These are phyloP conservation scores for Elongisporangium senticosum DNA, from an alignment of 352 stramenopile species.

Conservation along the genomic window DNA sequence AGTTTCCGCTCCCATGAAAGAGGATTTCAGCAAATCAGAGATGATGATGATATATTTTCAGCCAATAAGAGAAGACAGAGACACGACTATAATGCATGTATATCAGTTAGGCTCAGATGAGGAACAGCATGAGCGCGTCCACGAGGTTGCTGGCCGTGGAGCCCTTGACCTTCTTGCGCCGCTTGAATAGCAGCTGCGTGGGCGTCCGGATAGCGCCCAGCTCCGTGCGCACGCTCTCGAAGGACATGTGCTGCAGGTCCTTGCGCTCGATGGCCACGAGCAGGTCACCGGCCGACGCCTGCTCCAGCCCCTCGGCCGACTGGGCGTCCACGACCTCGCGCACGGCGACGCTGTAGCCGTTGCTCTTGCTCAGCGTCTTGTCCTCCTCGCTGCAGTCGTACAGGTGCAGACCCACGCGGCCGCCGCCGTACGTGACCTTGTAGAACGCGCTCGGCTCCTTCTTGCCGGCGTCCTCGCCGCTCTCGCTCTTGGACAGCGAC, in stretches of 20 bases:
- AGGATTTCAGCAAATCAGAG: not conserved
- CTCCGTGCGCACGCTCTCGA: conserved; percentile 50
- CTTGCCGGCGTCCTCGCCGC: conserved; percentile 18
- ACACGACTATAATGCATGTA: not conserved
- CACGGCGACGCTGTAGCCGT: conserved; percentile 60
- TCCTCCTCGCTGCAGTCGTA: conserved; percentile 42
- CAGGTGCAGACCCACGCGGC: conserved; percentile 35
- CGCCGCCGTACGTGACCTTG: conserved; percentile 57
- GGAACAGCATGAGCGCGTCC: conserved; percentile 62
- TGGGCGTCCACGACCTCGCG: conserved; percentile 44
- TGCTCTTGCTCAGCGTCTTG: conserved; percentile 36
- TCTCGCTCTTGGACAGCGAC: not conserved
- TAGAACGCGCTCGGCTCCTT: conserved; percentile 48
- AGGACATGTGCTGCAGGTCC: conserved; percentile 59
- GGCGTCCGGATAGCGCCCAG: conserved; percentile 33
- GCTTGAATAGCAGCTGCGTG: conserved; percentile 66
- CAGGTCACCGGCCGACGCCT: conserved; percentile 44
- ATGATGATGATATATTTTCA: not conserved
- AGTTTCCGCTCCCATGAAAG: not conserved
- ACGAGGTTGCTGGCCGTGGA: conserved; percentile 37
- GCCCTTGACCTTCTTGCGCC: conserved; percentile 26
- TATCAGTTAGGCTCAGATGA: conserved; percentile 29
- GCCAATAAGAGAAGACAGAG: not conserved
- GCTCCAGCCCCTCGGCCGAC: conserved; percentile 45
- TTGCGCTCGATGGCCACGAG: conserved; percentile 63